Evolutionary conservation across 1,284 basidiomycete genomes (phyloP), one percentile per base, ranked within the genome.

Genomic region (Lentinus polychrous): DNA sequence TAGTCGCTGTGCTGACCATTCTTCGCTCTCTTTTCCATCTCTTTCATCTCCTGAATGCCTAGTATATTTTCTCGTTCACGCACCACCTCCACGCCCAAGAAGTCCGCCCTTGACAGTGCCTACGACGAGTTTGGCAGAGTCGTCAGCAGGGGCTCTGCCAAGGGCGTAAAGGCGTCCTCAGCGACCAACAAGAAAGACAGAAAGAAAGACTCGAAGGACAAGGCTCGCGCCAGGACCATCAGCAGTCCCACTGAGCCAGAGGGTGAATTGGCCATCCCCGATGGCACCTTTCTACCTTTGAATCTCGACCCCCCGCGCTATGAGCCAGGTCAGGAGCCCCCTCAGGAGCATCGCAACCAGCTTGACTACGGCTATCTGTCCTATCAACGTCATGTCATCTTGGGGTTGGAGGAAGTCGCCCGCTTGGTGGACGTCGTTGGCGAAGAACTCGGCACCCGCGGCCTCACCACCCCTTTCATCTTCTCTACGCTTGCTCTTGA

Each of bases 401-500:
- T 94, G 0, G 81, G 86, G 11, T 68, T 91, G 12, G 83, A 88
- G 49, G 82, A 93, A 58, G 78, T 85, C 12, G 75, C 78, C 6
- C 72, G 76, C 31, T 76, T 94, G 34, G 80, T 91, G 15, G 73
- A 79, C 42, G 79, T 83, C 48, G 71, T 92, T 34, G 77, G 81
- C 34, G 73, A 78, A 50, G 89, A 91, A 68, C 74, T 94, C 43
- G 75, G 74, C 52, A 73, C 77, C 47, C 75, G 89, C 60, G 90
- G 86, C 43, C 76, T 94, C 51, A 85, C 85, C 23, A 92, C 90
- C 2, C 92, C 92, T 11, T 83, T 94, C 67, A 81, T 95, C 52
- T 94, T 95, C 70, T 89, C 86, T 23, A 83, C 82, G 24, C 81
- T 86, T 56, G 91, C 91, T 18, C 79, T 95, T 50, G 91, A 94